These are phyloP conservation scores for Penicillium arizonense DNA, from an alignment of 495 filamentous ascomycete genomes.

Conservation along the genomic window DNA sequence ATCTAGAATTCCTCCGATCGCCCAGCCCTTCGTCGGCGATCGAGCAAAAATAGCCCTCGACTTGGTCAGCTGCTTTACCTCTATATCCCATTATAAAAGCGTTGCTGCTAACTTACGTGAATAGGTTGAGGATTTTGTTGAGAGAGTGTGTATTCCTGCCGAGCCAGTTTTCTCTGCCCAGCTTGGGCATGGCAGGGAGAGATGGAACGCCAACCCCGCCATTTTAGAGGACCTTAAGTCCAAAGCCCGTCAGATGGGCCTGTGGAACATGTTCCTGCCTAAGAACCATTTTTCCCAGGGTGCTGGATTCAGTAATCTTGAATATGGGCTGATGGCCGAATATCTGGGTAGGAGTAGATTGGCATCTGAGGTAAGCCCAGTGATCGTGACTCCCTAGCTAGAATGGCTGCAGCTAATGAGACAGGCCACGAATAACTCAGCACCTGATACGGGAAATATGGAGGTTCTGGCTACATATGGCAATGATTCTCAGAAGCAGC, in stretches of 20 bases:
- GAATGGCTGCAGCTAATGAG: background rate
- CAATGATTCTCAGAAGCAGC: conserved; percentile 78
- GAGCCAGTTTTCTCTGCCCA: conserved; percentile 76
- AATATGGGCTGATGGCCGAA: conserved; percentile 93
- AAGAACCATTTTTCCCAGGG: conserved; percentile 93
- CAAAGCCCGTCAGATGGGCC: conserved; percentile 76
- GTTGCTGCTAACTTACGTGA: too few species aligned
- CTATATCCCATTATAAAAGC: too few species aligned
- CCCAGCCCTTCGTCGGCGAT: conserved; percentile 70
- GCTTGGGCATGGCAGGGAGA: conserved; percentile 67
- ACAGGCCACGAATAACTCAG: conserved; percentile 82
- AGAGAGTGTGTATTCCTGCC: conserved; percentile 90
- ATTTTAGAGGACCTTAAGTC: conserved; percentile 87
- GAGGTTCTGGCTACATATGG: conserved; percentile 93
- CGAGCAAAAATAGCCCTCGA: conserved; percentile 72
- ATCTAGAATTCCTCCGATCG: conserved; percentile 63
- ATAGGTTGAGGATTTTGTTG: conserved; percentile 95
- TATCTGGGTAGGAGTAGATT: conserved; percentile 74
- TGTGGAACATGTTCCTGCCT: conserved; percentile 98
- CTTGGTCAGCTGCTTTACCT: conserved; percentile 46
- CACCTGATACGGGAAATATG: conserved; percentile 95
- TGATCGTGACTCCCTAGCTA: too few species aligned
- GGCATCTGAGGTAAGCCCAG: conserved; percentile 72
- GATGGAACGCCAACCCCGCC: conserved; percentile 75
- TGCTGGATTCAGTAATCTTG: conserved; percentile 84